phyloP scores from a whole-genome alignment of 768 basidiomycete genomes.

The Cystofilobasidium macerans region DNA sequence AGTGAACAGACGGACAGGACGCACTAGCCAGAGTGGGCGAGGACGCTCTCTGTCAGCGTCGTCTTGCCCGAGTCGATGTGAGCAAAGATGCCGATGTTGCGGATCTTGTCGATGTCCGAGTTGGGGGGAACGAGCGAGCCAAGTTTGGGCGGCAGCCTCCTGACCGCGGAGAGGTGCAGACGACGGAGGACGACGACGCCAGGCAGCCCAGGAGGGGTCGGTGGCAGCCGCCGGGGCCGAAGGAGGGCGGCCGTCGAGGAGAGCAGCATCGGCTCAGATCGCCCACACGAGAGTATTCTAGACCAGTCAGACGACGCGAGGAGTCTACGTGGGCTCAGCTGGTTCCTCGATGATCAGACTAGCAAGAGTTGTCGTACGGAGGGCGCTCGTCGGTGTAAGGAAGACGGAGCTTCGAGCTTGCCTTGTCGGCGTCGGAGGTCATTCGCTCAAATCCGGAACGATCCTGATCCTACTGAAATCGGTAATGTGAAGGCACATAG shows the following conservation, averaged over 20 bases:
- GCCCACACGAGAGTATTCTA: too few species aligned
- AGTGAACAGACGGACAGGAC: too few species aligned
- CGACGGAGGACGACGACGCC: background rate
- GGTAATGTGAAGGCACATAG: background rate
- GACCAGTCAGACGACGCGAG: too few species aligned
- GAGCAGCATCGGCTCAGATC: background rate
- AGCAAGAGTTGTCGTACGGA: too few species aligned
- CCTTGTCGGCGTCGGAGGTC: too few species aligned
- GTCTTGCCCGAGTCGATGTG: conserved; percentile 28
- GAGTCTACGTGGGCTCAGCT: too few species aligned
- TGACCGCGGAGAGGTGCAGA: too few species aligned
- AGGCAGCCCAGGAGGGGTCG: background rate
- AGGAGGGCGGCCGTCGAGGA: background rate
- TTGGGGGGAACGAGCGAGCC: conserved; percentile 15
- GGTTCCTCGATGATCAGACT: too few species aligned
- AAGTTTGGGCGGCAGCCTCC: conserved; percentile 9
- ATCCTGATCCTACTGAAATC: too few species aligned
- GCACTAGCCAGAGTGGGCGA: conserved; percentile 26
- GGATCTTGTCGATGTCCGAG: conserved; percentile 21
- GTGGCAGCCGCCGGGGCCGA: background rate
- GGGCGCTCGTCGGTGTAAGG: too few species aligned
- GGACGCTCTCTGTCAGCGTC: conserved; percentile 23
- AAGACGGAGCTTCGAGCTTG: too few species aligned
- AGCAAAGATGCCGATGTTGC: conserved; percentile 26
- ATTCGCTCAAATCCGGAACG: background rate